phyloP scores from a whole-genome alignment of 129 eudicot genomes.

The Saposhnikovia divaricata region DNA sequence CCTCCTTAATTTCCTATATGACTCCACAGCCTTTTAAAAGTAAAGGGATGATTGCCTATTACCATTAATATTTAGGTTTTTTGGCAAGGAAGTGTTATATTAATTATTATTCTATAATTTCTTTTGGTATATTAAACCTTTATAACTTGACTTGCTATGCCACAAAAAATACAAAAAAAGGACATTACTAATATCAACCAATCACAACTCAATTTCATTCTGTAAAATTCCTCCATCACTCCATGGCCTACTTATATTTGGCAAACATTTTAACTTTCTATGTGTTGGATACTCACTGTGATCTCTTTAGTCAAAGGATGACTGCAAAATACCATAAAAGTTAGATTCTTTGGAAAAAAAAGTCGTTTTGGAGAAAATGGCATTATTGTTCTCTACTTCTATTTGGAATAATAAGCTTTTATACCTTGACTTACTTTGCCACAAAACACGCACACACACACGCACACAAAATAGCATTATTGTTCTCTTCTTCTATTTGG shows the following conservation, averaged over 20 bases:
- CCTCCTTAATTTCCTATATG: neutral
- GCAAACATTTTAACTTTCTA: neutral
- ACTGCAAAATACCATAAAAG: neutral
- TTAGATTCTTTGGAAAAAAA: neutral
- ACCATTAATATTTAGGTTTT: neutral
- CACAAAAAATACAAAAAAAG: neutral
- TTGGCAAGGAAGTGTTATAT: neutral
- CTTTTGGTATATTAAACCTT: neutral
- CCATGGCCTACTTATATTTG: neutral
- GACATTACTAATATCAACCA: neutral
- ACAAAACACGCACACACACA: neutral
- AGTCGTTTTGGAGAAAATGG: neutral
- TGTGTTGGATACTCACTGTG: neutral
- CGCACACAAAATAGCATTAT: no score
- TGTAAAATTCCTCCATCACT: neutral
- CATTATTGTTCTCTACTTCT: neutral
- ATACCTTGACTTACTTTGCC: neutral
- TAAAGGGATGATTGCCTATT: neutral
- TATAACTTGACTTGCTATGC: neutral
- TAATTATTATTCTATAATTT: neutral
- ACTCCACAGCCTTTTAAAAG: neutral
- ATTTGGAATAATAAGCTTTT: no score
- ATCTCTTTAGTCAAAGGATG: neutral
- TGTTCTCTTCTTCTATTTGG: no score
- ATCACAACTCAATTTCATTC: neutral